phyloP scores from a whole-genome alignment of 225 moss, liverwort and hornwort genomes.

The Bryum argenteum region DNA sequence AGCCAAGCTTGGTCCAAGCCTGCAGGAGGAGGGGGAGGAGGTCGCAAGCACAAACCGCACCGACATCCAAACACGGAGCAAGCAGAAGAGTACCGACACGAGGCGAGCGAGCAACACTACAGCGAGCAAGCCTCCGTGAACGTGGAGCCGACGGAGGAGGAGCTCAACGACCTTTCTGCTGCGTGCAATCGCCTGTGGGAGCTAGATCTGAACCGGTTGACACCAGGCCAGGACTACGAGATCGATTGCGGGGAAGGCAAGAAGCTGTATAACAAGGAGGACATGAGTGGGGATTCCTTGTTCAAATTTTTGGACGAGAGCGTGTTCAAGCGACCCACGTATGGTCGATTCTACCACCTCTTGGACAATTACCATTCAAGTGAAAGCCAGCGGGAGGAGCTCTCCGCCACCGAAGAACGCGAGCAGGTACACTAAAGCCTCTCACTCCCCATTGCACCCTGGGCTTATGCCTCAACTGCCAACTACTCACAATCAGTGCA shows the following conservation, averaged over 20 bases:
- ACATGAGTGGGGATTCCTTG: slow-evolving; percentile 62
- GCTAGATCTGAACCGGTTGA: slow-evolving; percentile 81
- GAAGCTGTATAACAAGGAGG: slow-evolving; percentile 71
- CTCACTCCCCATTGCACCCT: too few relatives aligned
- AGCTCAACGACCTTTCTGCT: slow-evolving; percentile 63
- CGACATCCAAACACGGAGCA: slow-evolving; percentile 44
- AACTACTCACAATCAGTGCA: too few relatives aligned
- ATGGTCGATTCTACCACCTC: slow-evolving; percentile 83
- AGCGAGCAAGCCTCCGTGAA: slow-evolving; percentile 50
- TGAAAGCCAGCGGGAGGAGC: slow-evolving; percentile 55
- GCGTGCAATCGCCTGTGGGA: slow-evolving; percentile 87
- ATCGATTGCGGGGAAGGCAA: slow-evolving; percentile 89
- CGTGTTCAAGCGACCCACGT: slow-evolving; percentile 84
- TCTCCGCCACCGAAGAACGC: slow-evolving; percentile 49
- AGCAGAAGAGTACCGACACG: slow-evolving; percentile 45
- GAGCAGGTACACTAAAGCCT: slow-evolving; percentile 48
- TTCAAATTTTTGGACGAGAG: slow-evolving; percentile 71
- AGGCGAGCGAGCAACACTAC: slow-evolving; percentile 71
- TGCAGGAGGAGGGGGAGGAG: slow-evolving; percentile 28
- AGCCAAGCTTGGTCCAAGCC: slow-evolving; percentile 40
- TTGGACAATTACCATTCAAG: slow-evolving; percentile 79
- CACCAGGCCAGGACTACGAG: slow-evolving; percentile 85
- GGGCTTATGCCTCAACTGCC: too few relatives aligned
- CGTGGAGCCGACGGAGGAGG: slow-evolving; percentile 66
- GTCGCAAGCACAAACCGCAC: slow-evolving; percentile 37